Evolutionary conservation across 2,329 filamentous ascomycete species (phyloP), one percentile per base, ranked within the genome.

Genomic region (Talaromyces sp.): DNA sequence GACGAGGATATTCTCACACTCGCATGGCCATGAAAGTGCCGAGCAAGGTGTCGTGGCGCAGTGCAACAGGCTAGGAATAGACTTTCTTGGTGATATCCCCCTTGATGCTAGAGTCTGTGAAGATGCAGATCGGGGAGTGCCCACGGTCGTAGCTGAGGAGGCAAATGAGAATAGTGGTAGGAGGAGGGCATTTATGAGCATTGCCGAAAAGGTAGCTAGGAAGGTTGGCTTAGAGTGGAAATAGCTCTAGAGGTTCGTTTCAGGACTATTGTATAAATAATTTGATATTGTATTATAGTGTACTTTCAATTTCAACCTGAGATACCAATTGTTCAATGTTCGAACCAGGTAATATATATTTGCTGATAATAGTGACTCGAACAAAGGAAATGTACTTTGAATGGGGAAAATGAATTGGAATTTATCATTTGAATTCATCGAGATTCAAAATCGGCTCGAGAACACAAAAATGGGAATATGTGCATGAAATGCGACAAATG

Each of bases 101-200:
- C 81, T 99, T 56, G 91, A 98, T 74, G 87, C 90, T 4, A 86
- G 82, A 57, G 96, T 98, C 27, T 96, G 92, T 63, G 89, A 91
- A 61, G 91, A 97, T 75, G 92, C 91, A 1, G 92, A 96, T 75
- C 81, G 84, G 23, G 95, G 95, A 0, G 92, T 89, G 74, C 95
- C 95, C 4, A 97, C 93, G 0, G 90, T 98, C 0, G 92, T 96
- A 2, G 85, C 91, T 1, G 91, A 96, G 74, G 92, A 94, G 7
- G 82, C 66, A 8, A 73, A 71, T 33, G 70, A 73, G 27, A 73
- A 87, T 1, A 92, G 91, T 68, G 82, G 85, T 34, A 85, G 91
- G 67, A 89, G 90, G 0, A 78, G 81, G 59, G 86, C 87, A 0
- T 99, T 97, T 72, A 76, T 88, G 61, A 79, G 81, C 18, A 87